Conservation (phyloP, 2,329 filamentous ascomycete genomes). For the Aspergillus sp. region DNA sequence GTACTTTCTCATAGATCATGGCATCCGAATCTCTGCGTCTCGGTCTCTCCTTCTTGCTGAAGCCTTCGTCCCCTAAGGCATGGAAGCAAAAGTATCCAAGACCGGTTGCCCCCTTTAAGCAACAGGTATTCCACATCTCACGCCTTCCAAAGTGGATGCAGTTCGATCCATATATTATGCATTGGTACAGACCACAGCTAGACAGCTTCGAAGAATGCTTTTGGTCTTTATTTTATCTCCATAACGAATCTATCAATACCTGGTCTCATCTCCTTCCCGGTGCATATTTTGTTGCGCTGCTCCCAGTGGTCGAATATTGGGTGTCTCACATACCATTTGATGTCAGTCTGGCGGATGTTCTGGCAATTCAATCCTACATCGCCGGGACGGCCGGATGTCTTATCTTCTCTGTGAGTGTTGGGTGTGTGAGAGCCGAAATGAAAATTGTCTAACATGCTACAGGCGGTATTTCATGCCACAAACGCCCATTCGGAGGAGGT, state of each 20-base stretch:
- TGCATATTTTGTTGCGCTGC: background rate
- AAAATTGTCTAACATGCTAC: background rate
- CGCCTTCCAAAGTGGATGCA: background rate
- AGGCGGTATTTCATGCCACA: background rate
- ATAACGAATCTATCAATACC: slow-evolving; percentile 2
- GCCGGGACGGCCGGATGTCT: background rate
- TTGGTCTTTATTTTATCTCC: background rate
- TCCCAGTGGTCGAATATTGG: background rate
- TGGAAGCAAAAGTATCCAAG: background rate
- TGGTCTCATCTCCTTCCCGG: background rate
- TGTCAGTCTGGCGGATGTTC: background rate
- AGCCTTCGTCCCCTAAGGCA: background rate
- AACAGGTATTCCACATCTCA: background rate
- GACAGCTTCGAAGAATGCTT: background rate
- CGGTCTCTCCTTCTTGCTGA: background rate
- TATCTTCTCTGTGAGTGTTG: background rate
- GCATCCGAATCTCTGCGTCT: background rate
- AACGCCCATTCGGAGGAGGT: background rate
- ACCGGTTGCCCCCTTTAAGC: background rate
- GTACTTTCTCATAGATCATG: background rate
- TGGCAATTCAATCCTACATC: background rate
- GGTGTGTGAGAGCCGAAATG: background rate
- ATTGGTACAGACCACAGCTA: background rate
- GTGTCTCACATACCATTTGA: background rate
- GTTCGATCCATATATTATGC: background rate